Evolutionary conservation across 2,329 filamentous ascomycete genomes (phyloP).

Genomic region (Colletotrichum neosansevieriae): DNA sequence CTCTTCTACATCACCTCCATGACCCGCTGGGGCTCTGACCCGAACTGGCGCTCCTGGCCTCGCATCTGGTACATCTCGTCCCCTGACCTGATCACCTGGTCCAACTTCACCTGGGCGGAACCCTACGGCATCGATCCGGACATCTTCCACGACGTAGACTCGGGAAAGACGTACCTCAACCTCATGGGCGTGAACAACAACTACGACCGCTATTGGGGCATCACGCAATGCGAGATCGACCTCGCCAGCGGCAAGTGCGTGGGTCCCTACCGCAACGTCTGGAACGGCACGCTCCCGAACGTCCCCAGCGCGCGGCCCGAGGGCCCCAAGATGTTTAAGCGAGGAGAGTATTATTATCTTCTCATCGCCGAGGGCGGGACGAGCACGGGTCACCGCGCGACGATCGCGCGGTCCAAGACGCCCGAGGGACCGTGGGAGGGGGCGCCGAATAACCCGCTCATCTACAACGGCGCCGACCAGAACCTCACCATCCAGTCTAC

Average conservation of each 20-base stretch:
- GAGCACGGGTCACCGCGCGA: conserved; percentile 56
- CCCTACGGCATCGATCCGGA: conserved; percentile 37
- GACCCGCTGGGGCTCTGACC: conserved; percentile 50
- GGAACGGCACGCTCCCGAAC: conserved; percentile 44
- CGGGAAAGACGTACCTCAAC: conserved; percentile 41
- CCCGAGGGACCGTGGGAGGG: conserved; percentile 55
- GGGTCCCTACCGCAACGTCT: conserved; percentile 41
- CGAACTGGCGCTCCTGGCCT: conserved; percentile 53
- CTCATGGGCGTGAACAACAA: conserved; percentile 44
- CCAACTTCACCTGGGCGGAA: conserved; percentile 30
- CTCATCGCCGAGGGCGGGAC: conserved; percentile 45
- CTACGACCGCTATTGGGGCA: conserved; percentile 44
- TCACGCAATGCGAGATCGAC: conserved; percentile 43
- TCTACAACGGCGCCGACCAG: conserved; percentile 42
- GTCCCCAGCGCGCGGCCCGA: conserved; percentile 40
- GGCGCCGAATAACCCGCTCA: conserved; percentile 53
- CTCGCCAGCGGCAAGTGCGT: conserved; percentile 41
- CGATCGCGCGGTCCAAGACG: conserved; percentile 51
- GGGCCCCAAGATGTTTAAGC: conserved; percentile 38
- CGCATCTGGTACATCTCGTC: conserved; percentile 44
- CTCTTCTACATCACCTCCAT: conserved; percentile 49
- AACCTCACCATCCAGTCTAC: conserved; percentile 42
- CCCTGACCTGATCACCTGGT: conserved; percentile 43
- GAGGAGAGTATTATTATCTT: conserved; percentile 30
- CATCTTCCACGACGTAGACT: conserved; percentile 38